Percentiles rank a stretch among this genome's conserved stretches.
Evolutionary conservation across 345 rosid species (phyloP).

Genomic region (Pistacia vera): DNA sequence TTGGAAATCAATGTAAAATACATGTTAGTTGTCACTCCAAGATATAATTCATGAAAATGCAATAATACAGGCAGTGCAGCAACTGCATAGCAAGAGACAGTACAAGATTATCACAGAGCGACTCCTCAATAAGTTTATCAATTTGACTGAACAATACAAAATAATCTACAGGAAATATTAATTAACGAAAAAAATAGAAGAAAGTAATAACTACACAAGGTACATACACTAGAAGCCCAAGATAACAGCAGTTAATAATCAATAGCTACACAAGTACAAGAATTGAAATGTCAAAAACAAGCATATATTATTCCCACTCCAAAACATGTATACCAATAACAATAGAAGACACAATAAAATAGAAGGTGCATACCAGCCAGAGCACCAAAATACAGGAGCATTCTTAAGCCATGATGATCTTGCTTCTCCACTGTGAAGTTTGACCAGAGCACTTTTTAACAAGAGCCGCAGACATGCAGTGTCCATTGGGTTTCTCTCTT

Average conservation of each 20-base stretch:
- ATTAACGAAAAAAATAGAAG: background rate
- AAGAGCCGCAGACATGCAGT: constrained; percentile 55
- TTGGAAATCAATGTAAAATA: background rate
- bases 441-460: constrained; percentile 54
- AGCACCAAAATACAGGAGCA: constrained; percentile 49
- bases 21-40: background rate
- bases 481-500: constrained; percentile 61
- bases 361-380: constrained; percentile 54
- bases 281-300: constrained; percentile 1
- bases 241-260: background rate
- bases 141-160: background rate
- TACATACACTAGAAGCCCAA: background rate
- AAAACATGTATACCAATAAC: background rate
- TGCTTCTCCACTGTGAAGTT: constrained; percentile 43
- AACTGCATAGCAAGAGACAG: background rate
- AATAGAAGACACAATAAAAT: no score
- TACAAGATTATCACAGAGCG: no score
- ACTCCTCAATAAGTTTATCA: background rate
- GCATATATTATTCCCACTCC: background rate
- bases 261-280: background rate
- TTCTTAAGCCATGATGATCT: constrained; percentile 44
- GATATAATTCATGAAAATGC: background rate
- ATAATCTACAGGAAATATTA: background rate
- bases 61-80: background rate
- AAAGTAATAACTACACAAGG: background rate